These are phyloP conservation scores for Blastobotrys elegans DNA, from an alignment of 1,139 yeast species.

Conservation along the genomic window DNA sequence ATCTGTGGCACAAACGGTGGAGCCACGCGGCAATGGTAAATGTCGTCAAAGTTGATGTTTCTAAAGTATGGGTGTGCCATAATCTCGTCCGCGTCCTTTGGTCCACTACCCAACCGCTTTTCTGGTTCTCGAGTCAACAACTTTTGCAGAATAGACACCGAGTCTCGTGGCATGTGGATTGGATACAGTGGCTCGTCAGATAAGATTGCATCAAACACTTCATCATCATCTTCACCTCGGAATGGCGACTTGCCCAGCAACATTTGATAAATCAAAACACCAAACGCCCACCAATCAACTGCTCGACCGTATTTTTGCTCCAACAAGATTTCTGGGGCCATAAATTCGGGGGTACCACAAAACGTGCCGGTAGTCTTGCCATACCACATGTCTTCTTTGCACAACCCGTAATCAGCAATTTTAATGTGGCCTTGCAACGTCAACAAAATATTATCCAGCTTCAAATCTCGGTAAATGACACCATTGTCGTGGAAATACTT, in stretches of 20 bases:
- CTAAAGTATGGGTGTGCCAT: constrained; percentile 94
- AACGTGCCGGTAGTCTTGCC: constrained; percentile 91
- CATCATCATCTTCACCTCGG: constrained; percentile 98
- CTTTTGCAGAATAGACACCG: constrained; percentile 89
- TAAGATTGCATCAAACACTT: constrained; percentile 94
- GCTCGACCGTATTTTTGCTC: constrained; percentile 90
- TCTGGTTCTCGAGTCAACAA: constrained; percentile 83
- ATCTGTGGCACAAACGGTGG: constrained; percentile 72
- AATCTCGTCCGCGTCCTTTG: constrained; percentile 83
- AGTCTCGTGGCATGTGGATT: constrained; percentile 94
- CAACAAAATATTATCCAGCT: constrained; percentile 84
- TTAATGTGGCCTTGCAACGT: constrained; percentile 94
- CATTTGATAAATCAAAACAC: constrained; percentile 94
- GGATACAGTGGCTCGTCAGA: constrained; percentile 98
- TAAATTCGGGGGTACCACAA: constrained; percentile 98
- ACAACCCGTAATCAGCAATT: constrained; percentile 93
- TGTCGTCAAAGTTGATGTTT: constrained; percentile 86
- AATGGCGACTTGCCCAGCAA: constrained; percentile 93
- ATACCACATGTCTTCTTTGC: constrained; percentile 93
- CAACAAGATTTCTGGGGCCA: constrained; percentile 96
- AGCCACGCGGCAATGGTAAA: constrained; percentile 62
- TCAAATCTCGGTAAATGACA: constrained; percentile 92
- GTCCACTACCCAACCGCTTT: constrained; percentile 78
- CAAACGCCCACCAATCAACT: constrained; percentile 99
- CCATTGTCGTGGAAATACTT: constrained; percentile 95